These are phyloP conservation scores for Trametes versicolor DNA, from an alignment of 1,284 basidiomycete genomes.

Conservation along the genomic window DNA sequence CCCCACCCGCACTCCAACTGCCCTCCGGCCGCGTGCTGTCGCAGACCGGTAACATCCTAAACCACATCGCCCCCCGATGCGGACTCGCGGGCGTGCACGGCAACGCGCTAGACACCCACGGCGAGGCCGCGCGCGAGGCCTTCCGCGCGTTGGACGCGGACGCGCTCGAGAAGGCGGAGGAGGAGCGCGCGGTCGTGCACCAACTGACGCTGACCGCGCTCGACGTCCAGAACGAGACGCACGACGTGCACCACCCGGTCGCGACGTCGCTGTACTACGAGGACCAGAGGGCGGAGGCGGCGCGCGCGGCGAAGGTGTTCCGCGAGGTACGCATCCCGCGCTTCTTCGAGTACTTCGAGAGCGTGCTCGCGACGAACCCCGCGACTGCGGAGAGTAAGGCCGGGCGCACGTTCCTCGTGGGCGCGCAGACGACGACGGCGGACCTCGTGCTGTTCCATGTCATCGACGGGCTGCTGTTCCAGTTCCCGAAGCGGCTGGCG, in stretches of 20 bases:
- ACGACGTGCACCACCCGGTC: slow-evolving; percentile 52
- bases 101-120: slow-evolving; percentile 34
- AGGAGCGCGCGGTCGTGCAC: slow-evolving; percentile 46
- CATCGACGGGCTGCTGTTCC: slow-evolving; percentile 51
- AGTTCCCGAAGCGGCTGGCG: slow-evolving; percentile 55
- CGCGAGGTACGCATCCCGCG: slow-evolving; percentile 56
- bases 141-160: slow-evolving; percentile 31
- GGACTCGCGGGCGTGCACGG: slow-evolving; percentile 45
- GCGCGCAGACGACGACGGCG: slow-evolving; percentile 52
- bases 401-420: slow-evolving; percentile 47
- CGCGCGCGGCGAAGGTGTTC: slow-evolving; percentile 49
- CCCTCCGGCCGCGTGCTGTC: slow-evolving; percentile 46
- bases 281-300: slow-evolving; percentile 52
- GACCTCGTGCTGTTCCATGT: slow-evolving; percentile 60
- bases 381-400: slow-evolving; percentile 37
- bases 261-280: slow-evolving; percentile 53
- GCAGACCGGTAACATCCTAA: slow-evolving; percentile 54
- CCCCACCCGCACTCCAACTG: slow-evolving; percentile 49
- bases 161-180: slow-evolving; percentile 38
- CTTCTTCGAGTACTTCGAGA: slow-evolving; percentile 54
- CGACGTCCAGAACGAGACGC: slow-evolving; percentile 54
- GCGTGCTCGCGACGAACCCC: slow-evolving; percentile 47
- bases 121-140: slow-evolving; percentile 29
- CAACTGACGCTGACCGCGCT: slow-evolving; percentile 54
- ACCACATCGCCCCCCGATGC: slow-evolving; percentile 53